Percentiles rank a stretch among this genome's conserved stretches.
Evolutionary conservation across 1,284 basidiomycete genomes (phyloP).

Genomic region (Ceratorhiza oryzae-sativae): DNA sequence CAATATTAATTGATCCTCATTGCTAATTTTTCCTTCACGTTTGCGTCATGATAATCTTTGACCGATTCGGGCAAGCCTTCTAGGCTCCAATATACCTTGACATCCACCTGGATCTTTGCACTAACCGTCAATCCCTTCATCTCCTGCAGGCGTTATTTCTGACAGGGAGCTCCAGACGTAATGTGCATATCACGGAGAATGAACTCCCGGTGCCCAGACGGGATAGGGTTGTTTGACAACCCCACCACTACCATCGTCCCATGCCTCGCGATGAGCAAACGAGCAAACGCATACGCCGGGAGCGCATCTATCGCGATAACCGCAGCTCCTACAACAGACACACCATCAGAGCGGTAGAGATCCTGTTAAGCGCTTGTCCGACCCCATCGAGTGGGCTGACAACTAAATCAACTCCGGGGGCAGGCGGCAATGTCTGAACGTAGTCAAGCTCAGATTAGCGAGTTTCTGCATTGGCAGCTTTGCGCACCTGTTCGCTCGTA

Average conservation of each 20-base stretch:
- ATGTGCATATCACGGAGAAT: slow-evolving; percentile 44
- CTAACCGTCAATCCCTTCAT: slow-evolving; percentile 43
- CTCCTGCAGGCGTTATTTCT: slow-evolving; percentile 41
- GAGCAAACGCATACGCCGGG: slow-evolving; percentile 43
- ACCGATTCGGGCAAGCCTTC: slow-evolving; percentile 42
- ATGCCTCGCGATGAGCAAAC: slow-evolving; percentile 44
- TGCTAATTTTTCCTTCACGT: slow-evolving; percentile 43
- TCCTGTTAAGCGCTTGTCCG: not conserved
- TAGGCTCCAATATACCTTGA: slow-evolving; percentile 40
- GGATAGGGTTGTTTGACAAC: slow-evolving; percentile 42
- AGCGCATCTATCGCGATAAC: slow-evolving; percentile 46
- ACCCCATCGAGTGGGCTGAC: slow-evolving; percentile 40
- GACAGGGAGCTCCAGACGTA: slow-evolving; percentile 39
- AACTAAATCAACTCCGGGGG: slow-evolving; percentile 39
- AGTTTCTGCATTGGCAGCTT: slow-evolving; percentile 44
- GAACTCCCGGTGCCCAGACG: slow-evolving; percentile 33
- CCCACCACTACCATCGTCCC: slow-evolving; percentile 45
- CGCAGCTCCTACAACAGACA: slow-evolving; percentile 39
- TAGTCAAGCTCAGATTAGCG: slow-evolving; percentile 45
- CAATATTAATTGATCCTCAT: slow-evolving; percentile 39
- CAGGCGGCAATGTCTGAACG: slow-evolving; percentile 12
- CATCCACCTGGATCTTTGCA: slow-evolving; percentile 41
- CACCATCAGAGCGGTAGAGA: not conserved
- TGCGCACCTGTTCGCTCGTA: slow-evolving; percentile 39
- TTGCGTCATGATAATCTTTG: slow-evolving; percentile 39